Evolutionary conservation across 495 filamentous ascomycete genomes (phyloP).

Genomic region (Entonaema liquescens): DNA sequence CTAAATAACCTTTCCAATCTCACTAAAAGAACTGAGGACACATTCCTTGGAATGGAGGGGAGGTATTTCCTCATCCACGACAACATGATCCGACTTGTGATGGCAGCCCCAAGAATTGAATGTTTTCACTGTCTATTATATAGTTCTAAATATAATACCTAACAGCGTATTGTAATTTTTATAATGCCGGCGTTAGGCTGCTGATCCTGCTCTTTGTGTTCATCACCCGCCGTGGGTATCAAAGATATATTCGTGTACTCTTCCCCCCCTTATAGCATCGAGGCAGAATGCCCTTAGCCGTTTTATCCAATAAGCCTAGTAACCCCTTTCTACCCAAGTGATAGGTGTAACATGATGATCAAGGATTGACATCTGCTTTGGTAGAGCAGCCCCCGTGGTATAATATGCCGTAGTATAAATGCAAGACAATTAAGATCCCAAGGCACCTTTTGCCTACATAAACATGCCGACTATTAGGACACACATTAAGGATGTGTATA

Average conservation of each 20-base stretch:
- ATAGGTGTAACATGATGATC: background rate
- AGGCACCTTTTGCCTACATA: conserved; percentile 16
- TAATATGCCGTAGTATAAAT: conserved; percentile 21
- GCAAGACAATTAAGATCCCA: background rate
- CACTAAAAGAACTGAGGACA: no score
- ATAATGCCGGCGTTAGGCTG: conserved; percentile 2
- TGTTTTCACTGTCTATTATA: conserved; percentile 37
- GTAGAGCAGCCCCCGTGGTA: conserved; percentile 14
- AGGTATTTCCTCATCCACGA: no score
- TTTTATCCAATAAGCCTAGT: conserved; percentile 8
- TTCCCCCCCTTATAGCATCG: background rate
- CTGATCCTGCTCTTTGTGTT: conserved; percentile 19
- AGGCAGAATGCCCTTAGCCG: background rate
- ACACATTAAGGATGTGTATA: conserved; percentile 17
- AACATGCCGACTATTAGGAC: conserved; percentile 17
- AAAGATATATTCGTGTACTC: conserved; percentile 18
- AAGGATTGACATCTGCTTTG: conserved; percentile 10
- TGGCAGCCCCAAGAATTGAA: conserved; percentile 35
- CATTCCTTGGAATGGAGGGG: no score
- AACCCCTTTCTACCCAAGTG: conserved; percentile 12
- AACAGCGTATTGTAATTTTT: conserved; percentile 15
- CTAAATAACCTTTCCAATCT: no score
- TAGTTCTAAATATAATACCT: conserved; percentile 31
- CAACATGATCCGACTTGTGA: background rate
- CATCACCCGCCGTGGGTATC: conserved; percentile 29